Conservation (phyloP, 495 filamentous ascomycete species). For the Trichoderma orchidacearum region DNA sequence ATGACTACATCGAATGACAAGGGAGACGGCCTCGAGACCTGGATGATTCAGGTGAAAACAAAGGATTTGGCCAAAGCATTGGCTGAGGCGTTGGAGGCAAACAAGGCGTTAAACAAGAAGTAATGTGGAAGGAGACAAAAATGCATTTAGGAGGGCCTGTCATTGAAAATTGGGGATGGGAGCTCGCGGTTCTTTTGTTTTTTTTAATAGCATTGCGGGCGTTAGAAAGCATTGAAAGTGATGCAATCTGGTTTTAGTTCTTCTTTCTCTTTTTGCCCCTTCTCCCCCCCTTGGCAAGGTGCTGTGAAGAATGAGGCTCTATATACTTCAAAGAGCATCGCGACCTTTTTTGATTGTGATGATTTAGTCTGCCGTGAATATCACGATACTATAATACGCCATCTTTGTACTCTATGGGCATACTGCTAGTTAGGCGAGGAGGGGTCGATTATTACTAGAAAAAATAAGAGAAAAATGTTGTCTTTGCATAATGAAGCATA, state of each 20-base stretch:
- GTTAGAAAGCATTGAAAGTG: neutral
- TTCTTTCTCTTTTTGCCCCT: neutral
- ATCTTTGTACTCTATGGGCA: neutral
- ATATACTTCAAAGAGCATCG: neutral
- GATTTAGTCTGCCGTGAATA: neutral
- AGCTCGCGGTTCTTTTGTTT: neutral
- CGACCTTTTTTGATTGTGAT: neutral
- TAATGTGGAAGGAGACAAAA: slow-evolving; percentile 5
- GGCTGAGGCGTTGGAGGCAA: slow-evolving; percentile 29
- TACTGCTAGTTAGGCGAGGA: neutral
- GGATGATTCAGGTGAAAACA: slow-evolving; percentile 51
- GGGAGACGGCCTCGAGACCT: slow-evolving; percentile 40
- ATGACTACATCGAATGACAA: slow-evolving; percentile 37
- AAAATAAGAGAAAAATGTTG: neutral
- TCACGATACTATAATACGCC: neutral
- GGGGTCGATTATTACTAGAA: neutral
- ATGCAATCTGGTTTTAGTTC: neutral
- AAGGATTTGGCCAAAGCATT: slow-evolving; percentile 28
- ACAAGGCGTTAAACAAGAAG: slow-evolving; percentile 33
- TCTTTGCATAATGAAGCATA: neutral
- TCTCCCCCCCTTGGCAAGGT: too few species aligned
- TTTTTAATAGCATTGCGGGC: neutral
- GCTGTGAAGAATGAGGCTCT: neutral
- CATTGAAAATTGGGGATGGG: neutral
- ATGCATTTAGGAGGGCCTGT: neutral